Conservation (phyloP, 2,329 filamentous ascomycete genomes). For the Calonectria fujianensis region DNA sequence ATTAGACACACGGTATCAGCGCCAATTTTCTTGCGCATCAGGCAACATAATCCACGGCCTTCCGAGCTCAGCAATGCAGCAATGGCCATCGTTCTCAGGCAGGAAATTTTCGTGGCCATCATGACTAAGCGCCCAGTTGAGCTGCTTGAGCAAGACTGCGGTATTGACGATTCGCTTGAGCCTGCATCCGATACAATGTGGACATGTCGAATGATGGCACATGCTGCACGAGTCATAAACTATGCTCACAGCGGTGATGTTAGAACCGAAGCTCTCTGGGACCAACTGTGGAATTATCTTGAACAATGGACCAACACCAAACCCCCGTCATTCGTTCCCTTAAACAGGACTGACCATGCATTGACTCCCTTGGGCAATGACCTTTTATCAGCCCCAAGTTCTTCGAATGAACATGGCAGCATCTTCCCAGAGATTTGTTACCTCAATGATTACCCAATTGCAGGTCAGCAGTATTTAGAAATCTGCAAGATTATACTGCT, state of each 20-base stretch:
- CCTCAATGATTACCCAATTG: not conserved
- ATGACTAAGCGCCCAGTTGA: slow-evolving; percentile 26
- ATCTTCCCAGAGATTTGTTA: slow-evolving; percentile 21
- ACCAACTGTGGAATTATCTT: slow-evolving; percentile 22
- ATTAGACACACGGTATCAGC: slow-evolving; percentile 22
- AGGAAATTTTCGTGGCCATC: slow-evolving; percentile 28
- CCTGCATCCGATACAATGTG: slow-evolving; percentile 22
- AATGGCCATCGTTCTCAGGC: slow-evolving; percentile 16
- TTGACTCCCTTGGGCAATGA: not conserved
- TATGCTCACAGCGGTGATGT: not conserved
- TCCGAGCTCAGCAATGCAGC: slow-evolving; percentile 16
- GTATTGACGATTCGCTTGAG: slow-evolving; percentile 19
- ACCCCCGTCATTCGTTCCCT: not conserved
- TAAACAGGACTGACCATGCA: not conserved
- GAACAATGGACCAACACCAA: slow-evolving; percentile 1
- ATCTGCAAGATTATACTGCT: slow-evolving; percentile 9
- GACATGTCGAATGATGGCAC: slow-evolving; percentile 24
- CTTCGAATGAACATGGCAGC: not conserved
- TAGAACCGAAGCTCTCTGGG: not conserved
- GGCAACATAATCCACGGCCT: not conserved
- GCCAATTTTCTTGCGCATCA: slow-evolving; percentile 15
- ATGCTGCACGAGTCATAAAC: slow-evolving; percentile 24
- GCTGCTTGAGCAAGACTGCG: not conserved
- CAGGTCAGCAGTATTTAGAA: slow-evolving; percentile 8
- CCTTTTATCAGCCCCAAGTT: no score